These are phyloP conservation scores for Clitopilus hobsonii DNA, from an alignment of 768 basidiomycete genomes.

Conservation along the genomic window DNA sequence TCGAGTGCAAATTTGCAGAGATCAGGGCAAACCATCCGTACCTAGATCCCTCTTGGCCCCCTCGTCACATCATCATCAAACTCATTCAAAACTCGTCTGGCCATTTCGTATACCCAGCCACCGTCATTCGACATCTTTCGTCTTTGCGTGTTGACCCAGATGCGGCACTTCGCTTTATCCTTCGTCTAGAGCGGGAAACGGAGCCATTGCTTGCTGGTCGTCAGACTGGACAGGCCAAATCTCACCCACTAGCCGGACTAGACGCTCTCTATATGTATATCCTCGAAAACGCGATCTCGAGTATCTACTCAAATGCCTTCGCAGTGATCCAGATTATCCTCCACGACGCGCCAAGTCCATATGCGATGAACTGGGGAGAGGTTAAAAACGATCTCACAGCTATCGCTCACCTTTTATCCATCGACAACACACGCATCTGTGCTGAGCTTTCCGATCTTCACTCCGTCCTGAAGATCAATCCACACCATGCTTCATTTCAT, in stretches of 20 bases:
- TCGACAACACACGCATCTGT: not conserved
- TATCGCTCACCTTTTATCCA: not conserved
- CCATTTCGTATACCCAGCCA: not conserved
- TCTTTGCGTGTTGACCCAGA: not conserved
- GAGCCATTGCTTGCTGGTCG: not conserved
- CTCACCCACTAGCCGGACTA: not conserved
- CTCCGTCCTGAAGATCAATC: not conserved
- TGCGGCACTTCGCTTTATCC: not conserved
- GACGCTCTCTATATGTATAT: not conserved
- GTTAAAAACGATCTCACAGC: not conserved
- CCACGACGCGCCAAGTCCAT: not conserved
- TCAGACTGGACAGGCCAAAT: not conserved
- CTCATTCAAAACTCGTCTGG: not conserved
- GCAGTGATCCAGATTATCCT: not conserved
- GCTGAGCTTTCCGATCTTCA: not conserved
- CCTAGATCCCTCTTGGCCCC: not conserved
- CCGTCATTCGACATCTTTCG: not conserved
- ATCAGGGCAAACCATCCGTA: not conserved
- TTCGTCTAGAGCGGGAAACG: not conserved
- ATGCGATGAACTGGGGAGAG: not conserved
- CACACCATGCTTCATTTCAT: not conserved
- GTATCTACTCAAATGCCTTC: not conserved
- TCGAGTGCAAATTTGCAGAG: not conserved
- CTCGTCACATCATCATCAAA: not conserved
- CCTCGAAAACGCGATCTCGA: not conserved